These are phyloP conservation scores for Nicotiana noctiflora DNA, from an alignment of 257 asterid genomes.

Conservation along the genomic window DNA sequence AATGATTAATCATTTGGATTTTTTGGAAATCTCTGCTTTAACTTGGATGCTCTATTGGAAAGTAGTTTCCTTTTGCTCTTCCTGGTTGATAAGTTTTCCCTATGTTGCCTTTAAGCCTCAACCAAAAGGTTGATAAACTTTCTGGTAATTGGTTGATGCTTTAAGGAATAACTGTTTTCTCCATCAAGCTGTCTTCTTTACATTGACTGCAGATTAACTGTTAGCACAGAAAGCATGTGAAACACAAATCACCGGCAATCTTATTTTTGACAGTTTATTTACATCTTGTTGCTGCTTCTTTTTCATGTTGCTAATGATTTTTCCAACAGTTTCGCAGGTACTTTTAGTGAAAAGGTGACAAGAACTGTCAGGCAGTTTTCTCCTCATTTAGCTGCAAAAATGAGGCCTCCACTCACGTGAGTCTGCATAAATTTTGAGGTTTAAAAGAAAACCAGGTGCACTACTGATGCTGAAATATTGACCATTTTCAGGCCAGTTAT, in stretches of 20 bases:
- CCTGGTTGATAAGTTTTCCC: background rate
- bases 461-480: slow-evolving; percentile 13
- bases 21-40: background rate
- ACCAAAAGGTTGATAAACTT: background rate
- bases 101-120: background rate
- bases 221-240: background rate
- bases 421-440: slow-evolving; percentile 16
- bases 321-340: slow-evolving; percentile 79
- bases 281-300: background rate
- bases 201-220: background rate
- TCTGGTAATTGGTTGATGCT: background rate
- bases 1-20: background rate
- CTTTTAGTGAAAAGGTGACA: slow-evolving; percentile 86
- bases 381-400: slow-evolving; percentile 96
- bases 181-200: background rate
- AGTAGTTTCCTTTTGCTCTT: background rate
- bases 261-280: background rate
- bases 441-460: slow-evolving; percentile 9
- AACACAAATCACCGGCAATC: background rate
- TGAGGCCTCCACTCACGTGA: slow-evolving; percentile 94
- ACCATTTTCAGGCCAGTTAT: slow-evolving; percentile 72
- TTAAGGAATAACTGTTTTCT: background rate
- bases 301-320: slow-evolving; percentile 24
- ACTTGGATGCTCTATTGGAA: slow-evolving; percentile 2
- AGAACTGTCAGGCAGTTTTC: slow-evolving; percentile 88